Evolutionary conservation across 495 filamentous ascomycete species (phyloP).

Genomic region (Thermochaetoides thermophila): DNA sequence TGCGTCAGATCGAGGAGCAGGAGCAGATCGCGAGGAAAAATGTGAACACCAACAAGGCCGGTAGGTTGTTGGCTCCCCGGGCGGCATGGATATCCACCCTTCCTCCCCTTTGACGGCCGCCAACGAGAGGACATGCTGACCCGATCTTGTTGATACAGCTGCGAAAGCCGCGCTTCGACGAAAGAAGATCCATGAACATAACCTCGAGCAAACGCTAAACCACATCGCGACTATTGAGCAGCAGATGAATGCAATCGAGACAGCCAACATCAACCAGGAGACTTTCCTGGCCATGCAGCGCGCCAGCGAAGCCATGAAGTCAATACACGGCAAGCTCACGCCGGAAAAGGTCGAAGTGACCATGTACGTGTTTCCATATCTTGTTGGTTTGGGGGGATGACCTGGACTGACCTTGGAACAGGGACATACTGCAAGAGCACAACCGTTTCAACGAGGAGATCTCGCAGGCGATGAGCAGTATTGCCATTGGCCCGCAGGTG

Average conservation of each 20-base stretch:
- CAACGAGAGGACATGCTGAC: conserved; percentile 5
- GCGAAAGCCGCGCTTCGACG: conserved; percentile 84
- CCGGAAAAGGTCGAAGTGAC: conserved; percentile 88
- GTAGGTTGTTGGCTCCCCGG: conserved; percentile 34
- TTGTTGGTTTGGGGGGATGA: too few species aligned
- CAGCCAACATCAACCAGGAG: conserved; percentile 96
- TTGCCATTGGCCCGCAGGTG: conserved; percentile 50
- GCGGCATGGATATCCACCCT: conserved; percentile 1
- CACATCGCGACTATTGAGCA: conserved; percentile 88
- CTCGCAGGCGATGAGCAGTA: conserved; percentile 61
- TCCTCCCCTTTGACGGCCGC: not conserved
- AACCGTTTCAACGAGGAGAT: conserved; percentile 90
- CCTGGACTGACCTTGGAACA: conserved; percentile 27
- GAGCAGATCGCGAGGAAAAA: conserved; percentile 84
- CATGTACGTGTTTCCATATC: conserved; percentile 65
- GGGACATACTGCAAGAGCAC: conserved; percentile 86
- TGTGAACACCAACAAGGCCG: conserved; percentile 76
- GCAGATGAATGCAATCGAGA: conserved; percentile 92
- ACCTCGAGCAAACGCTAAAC: conserved; percentile 72
- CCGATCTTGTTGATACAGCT: conserved; percentile 34
- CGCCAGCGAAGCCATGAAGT: conserved; percentile 74
- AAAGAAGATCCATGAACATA: conserved; percentile 87
- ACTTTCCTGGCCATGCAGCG: conserved; percentile 88
- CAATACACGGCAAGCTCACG: conserved; percentile 79
- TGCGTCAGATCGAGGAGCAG: conserved; percentile 85